Percentiles rank a stretch among this genome's conserved stretches.
Conservation (phyloP, 2,329 filamentous ascomycete genomes). For the Alternaria arbusti region DNA sequence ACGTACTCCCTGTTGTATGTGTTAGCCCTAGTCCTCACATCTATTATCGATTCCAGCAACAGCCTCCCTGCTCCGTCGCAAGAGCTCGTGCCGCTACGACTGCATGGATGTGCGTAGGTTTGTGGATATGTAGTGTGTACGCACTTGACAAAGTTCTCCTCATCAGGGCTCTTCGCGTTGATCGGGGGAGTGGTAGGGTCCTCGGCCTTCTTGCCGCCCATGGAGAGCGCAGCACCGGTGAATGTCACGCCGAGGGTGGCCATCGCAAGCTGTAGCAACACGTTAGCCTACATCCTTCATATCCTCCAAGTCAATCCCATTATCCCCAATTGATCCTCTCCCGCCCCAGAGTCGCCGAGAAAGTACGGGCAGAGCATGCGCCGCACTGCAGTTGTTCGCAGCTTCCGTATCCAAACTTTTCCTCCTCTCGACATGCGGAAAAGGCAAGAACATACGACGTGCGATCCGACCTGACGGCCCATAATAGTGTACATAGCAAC, state of each 20-base stretch:
- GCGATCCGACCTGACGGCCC: slow-evolving; percentile 62
- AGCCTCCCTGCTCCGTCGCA: too few relatives aligned
- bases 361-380: background rate
- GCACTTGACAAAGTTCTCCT: slow-evolving; percentile 73
- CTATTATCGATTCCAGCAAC: too few relatives aligned
- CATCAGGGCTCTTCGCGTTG: slow-evolving; percentile 70
- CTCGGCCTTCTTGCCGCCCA: slow-evolving; percentile 53
- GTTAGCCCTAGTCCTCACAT: slow-evolving; percentile 11
- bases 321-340: background rate
- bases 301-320: background rate
- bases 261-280: slow-evolving; percentile 63
- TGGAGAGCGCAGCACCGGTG: slow-evolving; percentile 44
- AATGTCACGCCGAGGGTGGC: slow-evolving; percentile 52
- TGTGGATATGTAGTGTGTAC: slow-evolving; percentile 21
- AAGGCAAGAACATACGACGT: slow-evolving; percentile 54
- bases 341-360: background rate
- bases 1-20: slow-evolving; percentile 42
- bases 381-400: background rate
- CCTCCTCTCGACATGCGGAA: background rate
- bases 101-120: too few relatives aligned
- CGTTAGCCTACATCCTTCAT: background rate
- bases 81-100: too few relatives aligned
- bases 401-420: slow-evolving; percentile 21
- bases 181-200: slow-evolving; percentile 58
- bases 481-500: slow-evolving; percentile 60